Conservation (phyloP, 495 filamentous ascomycete species). For the Thermochaetoides thermophila region DNA sequence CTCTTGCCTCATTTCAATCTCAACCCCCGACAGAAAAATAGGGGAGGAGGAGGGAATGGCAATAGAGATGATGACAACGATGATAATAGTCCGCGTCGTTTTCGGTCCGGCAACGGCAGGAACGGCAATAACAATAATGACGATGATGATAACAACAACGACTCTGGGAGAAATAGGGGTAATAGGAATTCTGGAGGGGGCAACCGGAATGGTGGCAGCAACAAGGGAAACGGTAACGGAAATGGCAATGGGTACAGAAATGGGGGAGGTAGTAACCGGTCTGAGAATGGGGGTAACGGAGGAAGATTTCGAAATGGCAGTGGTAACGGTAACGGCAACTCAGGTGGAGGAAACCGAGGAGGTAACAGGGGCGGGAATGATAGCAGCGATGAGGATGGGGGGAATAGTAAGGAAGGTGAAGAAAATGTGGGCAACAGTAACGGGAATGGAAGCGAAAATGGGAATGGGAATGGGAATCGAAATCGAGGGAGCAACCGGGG, state of each 20-base stretch:
- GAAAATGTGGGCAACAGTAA: too few species aligned
- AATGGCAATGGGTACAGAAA: slow-evolving; percentile 3
- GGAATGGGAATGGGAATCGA: slow-evolving; percentile 2
- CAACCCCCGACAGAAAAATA: too few species aligned
- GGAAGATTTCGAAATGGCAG: too few species aligned
- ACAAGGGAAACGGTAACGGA: slow-evolving; percentile 1
- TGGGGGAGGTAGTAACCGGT: slow-evolving; percentile 2
- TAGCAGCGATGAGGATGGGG: slow-evolving; percentile 5
- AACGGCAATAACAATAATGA: slow-evolving; percentile 1
- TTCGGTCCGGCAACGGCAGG: slow-evolving; percentile 3
- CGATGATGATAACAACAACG: not conserved
- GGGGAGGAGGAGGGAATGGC: too few species aligned
- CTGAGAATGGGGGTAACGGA: not conserved
- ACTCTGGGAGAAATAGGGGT: not conserved
- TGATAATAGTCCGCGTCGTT: slow-evolving; percentile 3
- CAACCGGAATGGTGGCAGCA: slow-evolving; percentile 1
- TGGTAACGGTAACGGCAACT: slow-evolving; percentile 3
- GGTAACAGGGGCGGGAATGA: slow-evolving; percentile 6
- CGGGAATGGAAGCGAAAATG: slow-evolving; percentile 4
- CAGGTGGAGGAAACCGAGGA: slow-evolving; percentile 5
- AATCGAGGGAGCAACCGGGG: slow-evolving; percentile 5
- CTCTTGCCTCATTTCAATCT: too few species aligned
- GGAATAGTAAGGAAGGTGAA: slow-evolving; percentile 8
- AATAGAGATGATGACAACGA: slow-evolving; percentile 3
- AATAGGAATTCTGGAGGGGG: not conserved